Base-by-base conservation (phyloP, 768 basidiomycete species). In the Boletus sp. region DNA sequence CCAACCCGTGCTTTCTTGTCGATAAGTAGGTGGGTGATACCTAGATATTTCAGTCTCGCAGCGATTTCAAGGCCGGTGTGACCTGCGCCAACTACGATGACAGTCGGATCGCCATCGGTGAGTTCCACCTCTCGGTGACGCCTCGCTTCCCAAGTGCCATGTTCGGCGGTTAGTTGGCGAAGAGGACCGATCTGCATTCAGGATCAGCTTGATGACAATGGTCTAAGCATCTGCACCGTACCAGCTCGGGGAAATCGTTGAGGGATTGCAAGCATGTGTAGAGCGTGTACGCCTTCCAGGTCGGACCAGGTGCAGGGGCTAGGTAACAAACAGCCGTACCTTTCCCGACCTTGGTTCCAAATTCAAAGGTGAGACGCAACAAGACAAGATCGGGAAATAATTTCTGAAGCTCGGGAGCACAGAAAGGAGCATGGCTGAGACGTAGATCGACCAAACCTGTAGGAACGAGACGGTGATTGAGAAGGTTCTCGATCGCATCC, bases 21-120 rank as follows among this genome's bases (percentile, higher is more conserved):
- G 14, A 87, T 70, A n/a, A 85, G 67, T 10, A 92, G 70, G 1
- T 77, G 71, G 1, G 73, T 61, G 13, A 90, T 69, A 19, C 79
- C 82, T 25, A 88, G 70, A 39, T 74, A 74, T 61, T 84, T 84
- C 51, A 91, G 71, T n/a, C 85, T 75, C 2, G 85, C 85, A 0
- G 87, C 86, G 2, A 82, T 64, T 38, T 77, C 80, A 29, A 93
- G 69, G 1, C 88, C 90, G 56, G 78, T 79, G 52, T 89, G 88
- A 0, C 85, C 86, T 0, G 77, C 85, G 11, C 85, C 84, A 19
- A 87, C 70, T 23, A 88, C 72, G 29, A 89, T 65, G 10, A 86
- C 88, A 2, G 75, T 76, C 0, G 85, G 85, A 35, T 78, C 75
- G 7, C 59, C 64, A n/a, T 76, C 77, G 32, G 67, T 69, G 58